A percentile compares a stretch with the other conserved stretches of the same genome.
These are phyloP conservation scores for Albophoma yamanashiensis DNA, from an alignment of 2,329 filamentous ascomycete genomes.

Conservation along the genomic window DNA sequence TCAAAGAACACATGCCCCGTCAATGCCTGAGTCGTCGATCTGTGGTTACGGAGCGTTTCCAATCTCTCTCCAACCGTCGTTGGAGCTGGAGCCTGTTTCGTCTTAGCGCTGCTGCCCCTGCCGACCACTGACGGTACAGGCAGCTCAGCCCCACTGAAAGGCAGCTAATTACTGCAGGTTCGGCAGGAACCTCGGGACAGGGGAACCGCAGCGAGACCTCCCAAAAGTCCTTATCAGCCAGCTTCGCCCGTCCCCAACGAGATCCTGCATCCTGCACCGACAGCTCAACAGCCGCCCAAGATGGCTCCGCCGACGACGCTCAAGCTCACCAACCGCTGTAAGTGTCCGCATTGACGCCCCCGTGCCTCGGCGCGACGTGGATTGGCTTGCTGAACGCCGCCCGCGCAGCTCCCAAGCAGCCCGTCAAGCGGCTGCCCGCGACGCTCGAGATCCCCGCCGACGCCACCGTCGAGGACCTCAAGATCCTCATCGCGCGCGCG, in stretches of 20 bases:
- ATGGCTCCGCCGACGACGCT: constrained; percentile 25
- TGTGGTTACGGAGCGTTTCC: no score
- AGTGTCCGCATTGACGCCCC: neutral
- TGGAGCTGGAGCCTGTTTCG: neutral
- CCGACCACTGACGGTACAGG: neutral
- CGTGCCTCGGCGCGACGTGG: neutral
- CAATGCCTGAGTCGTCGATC: neutral
- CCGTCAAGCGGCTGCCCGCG: constrained; percentile 42
- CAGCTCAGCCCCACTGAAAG: neutral
- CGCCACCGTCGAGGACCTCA: constrained; percentile 50
- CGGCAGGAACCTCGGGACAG: neutral
- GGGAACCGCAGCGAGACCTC: neutral
- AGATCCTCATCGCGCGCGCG: constrained; percentile 41
- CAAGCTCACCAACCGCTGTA: constrained; percentile 26
- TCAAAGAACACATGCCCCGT: neutral
- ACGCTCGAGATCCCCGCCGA: constrained; percentile 36
- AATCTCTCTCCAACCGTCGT: neutral
- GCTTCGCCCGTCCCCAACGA: neutral
- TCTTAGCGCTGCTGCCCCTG: neutral
- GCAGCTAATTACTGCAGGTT: no score
- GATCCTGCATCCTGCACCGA: neutral
- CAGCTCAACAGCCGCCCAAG: constrained; percentile 2
- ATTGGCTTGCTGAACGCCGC: neutral
- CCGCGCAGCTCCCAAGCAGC: constrained; percentile 32
- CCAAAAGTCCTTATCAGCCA: neutral